Conservation (phyloP, 2,329 filamentous ascomycete species). For the Colletotrichum tamarilloi region DNA sequence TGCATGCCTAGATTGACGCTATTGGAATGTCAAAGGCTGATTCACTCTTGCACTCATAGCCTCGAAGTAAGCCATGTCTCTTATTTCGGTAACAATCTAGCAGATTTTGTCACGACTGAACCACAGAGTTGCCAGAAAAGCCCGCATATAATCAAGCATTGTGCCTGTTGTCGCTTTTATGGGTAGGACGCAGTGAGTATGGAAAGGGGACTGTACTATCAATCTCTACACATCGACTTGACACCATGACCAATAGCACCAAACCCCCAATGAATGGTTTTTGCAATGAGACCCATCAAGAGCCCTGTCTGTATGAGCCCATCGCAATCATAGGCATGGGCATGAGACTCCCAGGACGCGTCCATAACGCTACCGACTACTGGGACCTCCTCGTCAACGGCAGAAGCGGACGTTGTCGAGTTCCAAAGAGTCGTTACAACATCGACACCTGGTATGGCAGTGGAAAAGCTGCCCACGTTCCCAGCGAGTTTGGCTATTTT, state of each 20-base stretch:
- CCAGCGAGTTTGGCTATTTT: conserved; percentile 42
- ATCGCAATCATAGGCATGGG: conserved; percentile 48
- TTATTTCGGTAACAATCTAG: not conserved
- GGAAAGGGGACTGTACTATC: not conserved
- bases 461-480: conserved; percentile 21
- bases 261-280: not conserved
- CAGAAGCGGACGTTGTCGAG: conserved; percentile 37
- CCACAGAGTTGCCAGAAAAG: not conserved
- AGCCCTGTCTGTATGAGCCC: conserved; percentile 27
- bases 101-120: not conserved
- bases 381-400: conserved; percentile 47
- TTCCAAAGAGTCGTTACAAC: conserved; percentile 44
- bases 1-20: not conserved
- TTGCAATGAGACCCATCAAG: not conserved
- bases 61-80: not conserved
- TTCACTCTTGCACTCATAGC: not conserved
- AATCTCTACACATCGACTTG: too few relatives aligned
- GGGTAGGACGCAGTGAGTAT: not conserved
- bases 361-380: conserved; percentile 40
- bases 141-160: not conserved
- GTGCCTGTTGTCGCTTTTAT: not conserved
- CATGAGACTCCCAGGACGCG: conserved; percentile 44
- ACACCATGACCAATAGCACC: not conserved
- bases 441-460: conserved; percentile 39
- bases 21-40: not conserved